phyloP scores from a whole-genome alignment of 2,329 filamentous ascomycete species.

The Sporothrix brunneoviolacea region DNA sequence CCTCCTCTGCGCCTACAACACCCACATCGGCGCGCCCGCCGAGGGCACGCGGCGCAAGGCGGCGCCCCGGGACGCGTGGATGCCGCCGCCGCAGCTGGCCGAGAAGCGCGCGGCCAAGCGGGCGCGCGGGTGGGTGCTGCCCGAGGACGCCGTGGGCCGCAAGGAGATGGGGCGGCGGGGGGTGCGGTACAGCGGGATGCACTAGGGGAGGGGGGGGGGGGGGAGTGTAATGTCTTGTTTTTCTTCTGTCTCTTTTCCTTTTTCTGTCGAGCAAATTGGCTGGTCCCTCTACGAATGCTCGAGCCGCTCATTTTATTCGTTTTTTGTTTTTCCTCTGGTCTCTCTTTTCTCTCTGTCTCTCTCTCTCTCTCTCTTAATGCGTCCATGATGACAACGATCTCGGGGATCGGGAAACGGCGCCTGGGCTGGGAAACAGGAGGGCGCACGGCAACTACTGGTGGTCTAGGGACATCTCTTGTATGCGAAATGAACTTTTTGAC shows the following conservation, averaged over 20 bases:
- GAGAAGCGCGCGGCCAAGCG: conserved; percentile 74
- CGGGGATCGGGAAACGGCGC: no score
- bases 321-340: not conserved
- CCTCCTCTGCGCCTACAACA: conserved; percentile 44
- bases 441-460: no score
- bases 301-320: not conserved
- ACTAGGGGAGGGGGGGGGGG: not conserved
- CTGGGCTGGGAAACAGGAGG: no score
- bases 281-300: not conserved
- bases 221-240: not conserved
- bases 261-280: no score
- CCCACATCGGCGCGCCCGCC: conserved; percentile 68
- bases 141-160: conserved; percentile 64
- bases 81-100: conserved; percentile 63
- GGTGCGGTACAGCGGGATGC: conserved; percentile 44
- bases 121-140: conserved; percentile 66
- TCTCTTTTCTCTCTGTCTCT: not conserved
- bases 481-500: no score
- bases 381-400: not conserved
- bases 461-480: no score
- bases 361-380: not conserved
- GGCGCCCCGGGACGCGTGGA: conserved; percentile 65
- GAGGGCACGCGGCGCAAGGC: conserved; percentile 66
- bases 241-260: not conserved
- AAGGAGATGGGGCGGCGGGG: conserved; percentile 65